A percentile compares a stretch with the other conserved stretches of the same genome.
These are phyloP conservation scores for Clonostachys rosea DNA, from an alignment of 2,329 filamentous ascomycete species.

Conservation along the genomic window DNA sequence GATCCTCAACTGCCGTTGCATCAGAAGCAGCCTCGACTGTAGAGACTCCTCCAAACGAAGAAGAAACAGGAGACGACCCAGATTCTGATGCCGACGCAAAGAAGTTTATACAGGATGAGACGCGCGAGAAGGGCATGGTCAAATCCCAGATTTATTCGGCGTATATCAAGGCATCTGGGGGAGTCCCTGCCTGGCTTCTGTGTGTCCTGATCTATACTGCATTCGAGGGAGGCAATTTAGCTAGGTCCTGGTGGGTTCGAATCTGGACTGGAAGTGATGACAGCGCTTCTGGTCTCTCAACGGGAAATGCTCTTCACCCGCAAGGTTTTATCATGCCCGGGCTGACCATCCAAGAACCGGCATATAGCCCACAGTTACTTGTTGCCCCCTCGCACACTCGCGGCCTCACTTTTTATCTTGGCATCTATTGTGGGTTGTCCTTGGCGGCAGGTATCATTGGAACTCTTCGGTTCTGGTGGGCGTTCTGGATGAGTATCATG, in stretches of 20 bases:
- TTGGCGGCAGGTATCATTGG: slow-evolving; percentile 51
- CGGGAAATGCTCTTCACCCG: background rate
- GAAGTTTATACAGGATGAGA: slow-evolving; percentile 75
- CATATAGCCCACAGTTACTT: slow-evolving; percentile 7
- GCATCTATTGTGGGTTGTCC: slow-evolving; percentile 61
- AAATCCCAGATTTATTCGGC: slow-evolving; percentile 61
- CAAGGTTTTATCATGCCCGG: background rate
- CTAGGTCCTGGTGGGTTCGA: slow-evolving; percentile 59
- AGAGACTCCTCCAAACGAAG: slow-evolving; percentile 26
- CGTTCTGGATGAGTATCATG: slow-evolving; percentile 60
- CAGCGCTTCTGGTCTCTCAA: background rate
- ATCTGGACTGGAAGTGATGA: slow-evolving; percentile 51
- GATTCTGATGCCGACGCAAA: slow-evolving; percentile 33
- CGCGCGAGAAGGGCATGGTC: slow-evolving; percentile 65
- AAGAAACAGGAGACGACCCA: slow-evolving; percentile 32
- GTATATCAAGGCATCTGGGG: slow-evolving; percentile 65
- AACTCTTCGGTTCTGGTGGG: slow-evolving; percentile 57
- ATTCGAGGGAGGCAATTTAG: slow-evolving; percentile 50
- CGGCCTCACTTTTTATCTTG: slow-evolving; percentile 58
- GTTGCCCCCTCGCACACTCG: slow-evolving; percentile 16
- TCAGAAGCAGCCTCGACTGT: slow-evolving; percentile 10
- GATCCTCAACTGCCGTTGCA: slow-evolving; percentile 3
- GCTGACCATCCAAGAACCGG: background rate
- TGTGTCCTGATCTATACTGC: slow-evolving; percentile 48
- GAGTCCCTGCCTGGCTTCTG: slow-evolving; percentile 53